Evolutionary conservation across 345 rosid species (phyloP), one percentile per base, ranked within the genome.

Genomic region (Linum trigynum): DNA sequence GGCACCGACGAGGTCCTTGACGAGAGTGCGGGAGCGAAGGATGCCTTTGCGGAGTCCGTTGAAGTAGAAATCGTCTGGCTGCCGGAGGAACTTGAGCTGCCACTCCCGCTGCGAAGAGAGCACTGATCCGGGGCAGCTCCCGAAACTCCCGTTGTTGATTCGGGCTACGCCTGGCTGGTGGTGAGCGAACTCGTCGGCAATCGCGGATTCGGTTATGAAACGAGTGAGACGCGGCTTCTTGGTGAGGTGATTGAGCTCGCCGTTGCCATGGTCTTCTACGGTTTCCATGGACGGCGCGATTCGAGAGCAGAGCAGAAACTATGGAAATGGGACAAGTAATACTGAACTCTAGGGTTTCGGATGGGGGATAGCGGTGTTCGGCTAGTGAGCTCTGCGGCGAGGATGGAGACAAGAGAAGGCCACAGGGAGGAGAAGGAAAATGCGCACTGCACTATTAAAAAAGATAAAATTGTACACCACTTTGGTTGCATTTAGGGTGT

Each of bases 71-170:
- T 83, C 88, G 55, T 88, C 92, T 0, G 96, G 96, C 55, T 88
- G 92, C 50, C 76, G 76, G 17, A 88, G 88, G 71, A 69, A 86
- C 55, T 75, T 77, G n/a, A 78, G 77, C 79, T 86, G 92, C 96
- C 86, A 86, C 23, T 67, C 67, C 23, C 81, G 77, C 62, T 86
- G 90, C 4, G 77, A 75, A 4, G 72, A 82, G 32, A 88, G 82
- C 7, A 88, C 82, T 7, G 92, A 86, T 41, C 79, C 60, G 2
- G 92, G 96, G 50, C 92, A 88, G 74, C 92, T 78, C 3, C 96
- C 96, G 75, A 81, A 88, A 79, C 96, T 88, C 23, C 92, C 96
- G 81, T 86, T 88, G 74, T 88, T 88, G 75, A 88, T 80, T 55
- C 90, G 71, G 17, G 90, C 85, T 6, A 86, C 59, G 45, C 77